phyloP scores from a whole-genome alignment of 805 yeast species.

The Candida arabinofermentans region DNA sequence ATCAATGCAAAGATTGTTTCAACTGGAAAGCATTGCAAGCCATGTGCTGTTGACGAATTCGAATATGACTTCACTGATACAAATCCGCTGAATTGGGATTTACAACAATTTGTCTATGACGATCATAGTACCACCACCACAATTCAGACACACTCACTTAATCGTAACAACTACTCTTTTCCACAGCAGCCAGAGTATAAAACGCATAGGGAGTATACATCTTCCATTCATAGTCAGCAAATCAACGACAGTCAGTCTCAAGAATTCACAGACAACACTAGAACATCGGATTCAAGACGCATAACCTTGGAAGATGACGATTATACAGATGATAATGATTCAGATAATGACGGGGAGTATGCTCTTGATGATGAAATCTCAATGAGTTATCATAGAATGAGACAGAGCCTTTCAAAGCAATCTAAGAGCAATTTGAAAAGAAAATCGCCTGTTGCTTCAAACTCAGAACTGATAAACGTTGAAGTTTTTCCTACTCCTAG shows the following conservation, averaged over 20 bases:
- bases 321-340: constrained; percentile 11
- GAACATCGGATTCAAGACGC: too few relatives aligned
- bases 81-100: constrained; percentile 30
- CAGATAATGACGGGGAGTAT: constrained; percentile 14
- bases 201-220: too few relatives aligned
- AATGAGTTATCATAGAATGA: constrained; percentile 12
- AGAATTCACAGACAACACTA: too few relatives aligned
- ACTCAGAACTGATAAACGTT: neutral
- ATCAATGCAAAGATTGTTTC: constrained; percentile 2
- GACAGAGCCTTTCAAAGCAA: neutral
- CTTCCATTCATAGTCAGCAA: too few relatives aligned
- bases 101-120: constrained; percentile 13
- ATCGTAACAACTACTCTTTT: neutral
- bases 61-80: constrained; percentile 27
- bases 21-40: constrained; percentile 4
- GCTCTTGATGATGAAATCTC: constrained; percentile 23
- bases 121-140: neutral
- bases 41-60: constrained; percentile 31
- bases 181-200: too few relatives aligned
- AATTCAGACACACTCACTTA: neutral
- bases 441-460: neutral
- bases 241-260: too few relatives aligned
- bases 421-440: neutral
- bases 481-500: neutral
- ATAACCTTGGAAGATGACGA: constrained; percentile 6